phyloP scores from a whole-genome alignment of 148 eudicot species.

The Rhododendron simsii region DNA sequence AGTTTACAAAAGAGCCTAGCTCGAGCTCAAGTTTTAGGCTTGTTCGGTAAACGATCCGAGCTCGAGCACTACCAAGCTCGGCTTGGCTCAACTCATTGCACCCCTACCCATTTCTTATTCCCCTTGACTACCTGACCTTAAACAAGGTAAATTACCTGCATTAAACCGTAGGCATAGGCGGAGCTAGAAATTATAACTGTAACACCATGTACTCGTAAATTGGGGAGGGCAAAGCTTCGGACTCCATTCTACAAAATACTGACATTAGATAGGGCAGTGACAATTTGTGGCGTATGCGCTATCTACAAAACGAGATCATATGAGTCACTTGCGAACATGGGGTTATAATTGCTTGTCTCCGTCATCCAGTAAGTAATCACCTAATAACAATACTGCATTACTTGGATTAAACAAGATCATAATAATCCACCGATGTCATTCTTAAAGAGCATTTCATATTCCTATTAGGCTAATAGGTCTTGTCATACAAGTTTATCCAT shows the following conservation, averaged over 20 bases:
- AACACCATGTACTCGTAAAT: not conserved
- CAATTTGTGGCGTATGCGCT: not conserved
- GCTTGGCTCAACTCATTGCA: not conserved
- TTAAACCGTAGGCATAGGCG: not conserved
- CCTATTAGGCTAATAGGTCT: not conserved
- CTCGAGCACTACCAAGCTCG: not conserved
- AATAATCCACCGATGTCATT: not conserved
- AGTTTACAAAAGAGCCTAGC: not conserved
- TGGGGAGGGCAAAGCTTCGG: not conserved
- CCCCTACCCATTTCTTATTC: not conserved
- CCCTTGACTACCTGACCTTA: not conserved
- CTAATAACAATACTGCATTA: not conserved
- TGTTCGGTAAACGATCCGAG: not conserved
- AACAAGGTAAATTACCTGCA: not conserved
- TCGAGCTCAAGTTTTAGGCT: too few species aligned
- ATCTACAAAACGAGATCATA: not conserved
- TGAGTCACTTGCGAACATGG: not conserved
- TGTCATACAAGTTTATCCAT: not conserved
- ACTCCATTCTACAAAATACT: not conserved
- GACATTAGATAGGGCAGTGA: not conserved
- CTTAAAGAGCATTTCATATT: not conserved
- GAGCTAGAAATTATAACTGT: too few species aligned
- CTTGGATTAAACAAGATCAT: not conserved
- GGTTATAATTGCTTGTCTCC: not conserved
- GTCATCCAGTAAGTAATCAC: not conserved